phyloP scores from a whole-genome alignment of 345 rosid species.

The Camelina neglecta region DNA sequence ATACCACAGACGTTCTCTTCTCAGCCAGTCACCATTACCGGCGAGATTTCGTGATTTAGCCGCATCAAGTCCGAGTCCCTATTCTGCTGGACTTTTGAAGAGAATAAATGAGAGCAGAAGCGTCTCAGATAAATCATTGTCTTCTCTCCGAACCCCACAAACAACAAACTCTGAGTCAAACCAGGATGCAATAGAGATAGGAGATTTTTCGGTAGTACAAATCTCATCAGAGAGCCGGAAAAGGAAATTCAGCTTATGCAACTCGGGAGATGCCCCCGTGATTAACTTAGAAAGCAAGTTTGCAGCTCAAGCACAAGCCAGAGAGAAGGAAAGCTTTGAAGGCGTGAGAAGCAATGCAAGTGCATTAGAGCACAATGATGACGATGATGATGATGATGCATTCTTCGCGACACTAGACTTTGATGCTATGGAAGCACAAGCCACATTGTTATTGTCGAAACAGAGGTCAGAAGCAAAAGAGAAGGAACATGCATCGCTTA shows the following conservation, averaged over 20 bases:
- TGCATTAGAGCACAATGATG: conserved; percentile 31
- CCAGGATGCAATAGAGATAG: conserved; percentile 37
- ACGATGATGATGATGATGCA: conserved; percentile 61
- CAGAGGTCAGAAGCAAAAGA: conserved; percentile 45
- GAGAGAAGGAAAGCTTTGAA: conserved; percentile 39
- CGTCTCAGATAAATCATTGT: conserved; percentile 48
- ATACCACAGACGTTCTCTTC: conserved; percentile 78
- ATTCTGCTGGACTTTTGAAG: conserved; percentile 43
- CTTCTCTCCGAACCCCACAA: conserved; percentile 52
- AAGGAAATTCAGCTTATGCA: conserved; percentile 57
- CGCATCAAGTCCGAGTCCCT: conserved; percentile 47
- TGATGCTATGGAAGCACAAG: conserved; percentile 88
- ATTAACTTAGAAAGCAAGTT: conserved; percentile 67
- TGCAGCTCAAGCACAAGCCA: conserved; percentile 38
- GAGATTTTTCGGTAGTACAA: conserved; percentile 36
- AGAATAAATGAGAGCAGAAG: conserved; percentile 47
- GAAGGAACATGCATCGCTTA: conserved; percentile 43
- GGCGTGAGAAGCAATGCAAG: conserved; percentile 36
- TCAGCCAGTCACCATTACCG: conserved; percentile 82
- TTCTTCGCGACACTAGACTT: conserved; percentile 78
- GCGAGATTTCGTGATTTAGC: conserved; percentile 45
- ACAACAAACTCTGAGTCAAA: conserved; percentile 42
- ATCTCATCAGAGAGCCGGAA: conserved; percentile 52
- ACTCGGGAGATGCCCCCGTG: conserved; percentile 50
- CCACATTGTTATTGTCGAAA: conserved; percentile 58